Evolutionary conservation across 2,329 filamentous ascomycete genomes (phyloP).

Genomic region (Pleomassaria siparia): DNA sequence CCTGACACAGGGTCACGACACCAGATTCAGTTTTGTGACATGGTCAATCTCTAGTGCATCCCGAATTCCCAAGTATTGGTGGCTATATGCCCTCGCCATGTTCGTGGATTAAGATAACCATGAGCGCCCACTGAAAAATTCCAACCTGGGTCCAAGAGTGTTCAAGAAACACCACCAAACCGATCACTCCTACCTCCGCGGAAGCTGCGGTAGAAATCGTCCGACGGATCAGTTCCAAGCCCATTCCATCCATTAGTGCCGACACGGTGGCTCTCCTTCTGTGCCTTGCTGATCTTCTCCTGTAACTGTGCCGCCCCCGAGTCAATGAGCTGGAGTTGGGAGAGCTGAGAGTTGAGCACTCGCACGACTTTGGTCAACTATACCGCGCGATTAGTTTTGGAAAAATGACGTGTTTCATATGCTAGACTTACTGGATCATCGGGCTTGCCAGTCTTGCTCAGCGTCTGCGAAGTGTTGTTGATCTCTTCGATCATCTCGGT

Average conservation of each 20-base stretch:
- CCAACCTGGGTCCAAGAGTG: neutral
- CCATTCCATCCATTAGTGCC: constrained; percentile 52
- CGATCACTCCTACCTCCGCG: constrained; percentile 57
- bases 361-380: constrained; percentile 93
- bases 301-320: constrained; percentile 78
- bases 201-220: constrained; percentile 90
- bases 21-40: no score
- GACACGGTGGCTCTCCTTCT: constrained; percentile 69
- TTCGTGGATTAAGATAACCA: no score
- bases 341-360: constrained; percentile 89
- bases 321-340: constrained; percentile 92
- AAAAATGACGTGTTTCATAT: neutral
- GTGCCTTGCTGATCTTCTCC: constrained; percentile 77
- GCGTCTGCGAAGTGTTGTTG: constrained; percentile 83
- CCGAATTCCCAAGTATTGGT: no score
- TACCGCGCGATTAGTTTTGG: neutral
- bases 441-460: constrained; percentile 86
- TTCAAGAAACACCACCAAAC: constrained; percentile 32
- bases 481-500: constrained; percentile 98
- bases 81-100: neutral
- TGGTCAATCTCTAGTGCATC: no score
- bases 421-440: constrained; percentile 34
- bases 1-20: no score
- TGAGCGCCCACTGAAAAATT: no score
- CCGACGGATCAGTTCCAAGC: constrained; percentile 70